Evolutionary conservation across 2,329 filamentous ascomycete genomes (phyloP).

Genomic region (Emmonsiellopsis sp.): DNA sequence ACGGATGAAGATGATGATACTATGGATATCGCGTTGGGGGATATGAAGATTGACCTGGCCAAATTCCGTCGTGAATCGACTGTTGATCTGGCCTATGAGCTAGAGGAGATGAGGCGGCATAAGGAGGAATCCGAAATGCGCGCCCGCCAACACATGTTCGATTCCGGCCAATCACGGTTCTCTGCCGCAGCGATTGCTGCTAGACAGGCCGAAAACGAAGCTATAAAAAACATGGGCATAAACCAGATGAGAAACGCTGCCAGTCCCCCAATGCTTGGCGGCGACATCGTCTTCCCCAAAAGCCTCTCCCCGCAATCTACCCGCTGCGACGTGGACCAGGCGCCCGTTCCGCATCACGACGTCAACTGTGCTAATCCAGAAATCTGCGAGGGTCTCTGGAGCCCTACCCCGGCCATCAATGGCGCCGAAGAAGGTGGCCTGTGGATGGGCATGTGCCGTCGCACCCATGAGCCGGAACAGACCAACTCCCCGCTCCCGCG

Average conservation of each 20-base stretch:
- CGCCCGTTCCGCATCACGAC: constrained; percentile 43
- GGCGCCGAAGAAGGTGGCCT: constrained; percentile 35
- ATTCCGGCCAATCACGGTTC: constrained; percentile 16
- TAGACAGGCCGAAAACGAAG: constrained; percentile 11
- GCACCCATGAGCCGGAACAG: constrained; percentile 9
- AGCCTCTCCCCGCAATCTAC: constrained; percentile 78
- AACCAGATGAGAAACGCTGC: constrained; percentile 47
- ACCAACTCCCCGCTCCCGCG: constrained; percentile 5
- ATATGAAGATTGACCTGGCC: constrained; percentile 18
- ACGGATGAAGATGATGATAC: constrained; percentile 20
- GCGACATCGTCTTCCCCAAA: constrained; percentile 67
- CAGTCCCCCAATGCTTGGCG: constrained; percentile 78
- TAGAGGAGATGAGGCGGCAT: constrained; percentile 72
- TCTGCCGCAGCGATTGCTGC: constrained; percentile 22
- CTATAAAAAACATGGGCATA: constrained; percentile 11
- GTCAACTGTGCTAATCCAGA: constrained; percentile 34
- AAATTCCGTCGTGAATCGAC: constrained; percentile 35
- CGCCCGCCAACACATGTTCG: constrained; percentile 17
- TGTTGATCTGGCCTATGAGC: constrained; percentile 55
- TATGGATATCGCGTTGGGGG: constrained; percentile 17
- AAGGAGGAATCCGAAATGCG: constrained; percentile 52
- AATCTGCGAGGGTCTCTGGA: constrained; percentile 61
- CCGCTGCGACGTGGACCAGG: constrained; percentile 69
- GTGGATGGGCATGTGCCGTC: constrained; percentile 37
- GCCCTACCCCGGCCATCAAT: constrained; percentile 53